Evolutionary conservation across 306 rosid species (phyloP).

Genomic region (Mimosa bimucronata): DNA sequence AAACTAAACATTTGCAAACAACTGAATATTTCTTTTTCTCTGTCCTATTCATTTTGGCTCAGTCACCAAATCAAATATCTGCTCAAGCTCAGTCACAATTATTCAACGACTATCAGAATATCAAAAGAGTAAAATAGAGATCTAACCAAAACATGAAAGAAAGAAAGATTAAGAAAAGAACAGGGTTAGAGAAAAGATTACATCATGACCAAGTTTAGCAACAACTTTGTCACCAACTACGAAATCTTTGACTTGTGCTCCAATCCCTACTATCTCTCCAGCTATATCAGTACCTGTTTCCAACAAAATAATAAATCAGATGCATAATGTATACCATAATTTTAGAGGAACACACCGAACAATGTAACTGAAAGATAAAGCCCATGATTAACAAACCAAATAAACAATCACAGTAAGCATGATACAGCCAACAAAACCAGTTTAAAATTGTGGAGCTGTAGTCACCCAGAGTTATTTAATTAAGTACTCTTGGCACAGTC

Average conservation of each 20-base stretch:
- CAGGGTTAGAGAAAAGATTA: constrained; percentile 34
- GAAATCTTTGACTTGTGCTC: constrained; percentile 56
- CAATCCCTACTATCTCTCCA: constrained; percentile 64
- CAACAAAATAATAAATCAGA: not conserved
- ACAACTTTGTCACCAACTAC: constrained; percentile 72
- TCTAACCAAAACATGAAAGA: not conserved
- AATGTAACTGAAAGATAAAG: not conserved
- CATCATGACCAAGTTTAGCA: constrained; percentile 47
- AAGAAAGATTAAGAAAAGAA: not conserved
- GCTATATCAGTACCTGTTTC: constrained; percentile 64
- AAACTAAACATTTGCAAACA: constrained; percentile 8
- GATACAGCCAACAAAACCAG: not conserved
- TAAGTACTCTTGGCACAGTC: not conserved
- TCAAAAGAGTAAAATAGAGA: constrained; percentile 11
- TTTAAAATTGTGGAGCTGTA: no score
- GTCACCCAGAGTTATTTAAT: no score
- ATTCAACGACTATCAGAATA: not conserved
- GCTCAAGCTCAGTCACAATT: constrained; percentile 1
- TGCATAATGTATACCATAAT: not conserved
- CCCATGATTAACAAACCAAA: not conserved
- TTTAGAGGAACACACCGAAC: not conserved
- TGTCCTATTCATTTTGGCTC: not conserved
- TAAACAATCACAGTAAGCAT: not conserved
- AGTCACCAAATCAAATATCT: not conserved
- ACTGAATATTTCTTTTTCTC: not conserved